Conservation (phyloP, 768 basidiomycete genomes). For the Serendipita vermifera region DNA sequence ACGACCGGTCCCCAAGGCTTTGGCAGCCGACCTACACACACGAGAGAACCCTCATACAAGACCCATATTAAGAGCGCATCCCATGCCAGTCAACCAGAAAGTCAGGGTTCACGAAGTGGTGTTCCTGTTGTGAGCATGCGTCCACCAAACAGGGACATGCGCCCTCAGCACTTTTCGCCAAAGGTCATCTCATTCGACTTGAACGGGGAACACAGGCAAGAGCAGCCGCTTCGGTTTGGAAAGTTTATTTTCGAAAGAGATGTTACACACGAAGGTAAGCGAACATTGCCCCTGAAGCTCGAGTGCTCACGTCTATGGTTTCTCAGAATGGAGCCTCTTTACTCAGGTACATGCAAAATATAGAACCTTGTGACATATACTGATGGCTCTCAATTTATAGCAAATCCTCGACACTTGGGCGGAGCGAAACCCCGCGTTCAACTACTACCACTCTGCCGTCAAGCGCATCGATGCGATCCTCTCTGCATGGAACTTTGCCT, state of each 20-base stretch:
- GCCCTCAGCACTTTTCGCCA: not conserved
- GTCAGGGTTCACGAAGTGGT: no score
- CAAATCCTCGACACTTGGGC: conserved; percentile 1
- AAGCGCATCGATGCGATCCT: not conserved
- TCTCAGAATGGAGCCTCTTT: not conserved
- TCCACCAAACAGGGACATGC: not conserved
- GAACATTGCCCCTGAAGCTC: no score
- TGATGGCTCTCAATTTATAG: not conserved
- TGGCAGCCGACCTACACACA: not conserved
- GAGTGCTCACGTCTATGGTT: no score
- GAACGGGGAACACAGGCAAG: not conserved
- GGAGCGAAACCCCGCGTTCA: conserved; percentile 3
- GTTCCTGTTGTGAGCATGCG: not conserved
- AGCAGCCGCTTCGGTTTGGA: conserved; percentile 1
- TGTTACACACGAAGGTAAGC: not conserved
- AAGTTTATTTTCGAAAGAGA: not conserved
- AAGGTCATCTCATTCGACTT: not conserved
- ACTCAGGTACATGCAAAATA: no score
- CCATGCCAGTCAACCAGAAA: not conserved
- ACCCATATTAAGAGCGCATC: not conserved
- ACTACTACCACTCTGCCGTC: not conserved
- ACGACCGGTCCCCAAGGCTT: conserved; percentile 1
- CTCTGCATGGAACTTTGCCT: conserved; percentile 5
- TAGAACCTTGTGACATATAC: not conserved
- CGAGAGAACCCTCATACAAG: not conserved